phyloP scores from a whole-genome alignment of 2,329 filamentous ascomycete genomes.

The Lasiodiplodia theobromae region DNA sequence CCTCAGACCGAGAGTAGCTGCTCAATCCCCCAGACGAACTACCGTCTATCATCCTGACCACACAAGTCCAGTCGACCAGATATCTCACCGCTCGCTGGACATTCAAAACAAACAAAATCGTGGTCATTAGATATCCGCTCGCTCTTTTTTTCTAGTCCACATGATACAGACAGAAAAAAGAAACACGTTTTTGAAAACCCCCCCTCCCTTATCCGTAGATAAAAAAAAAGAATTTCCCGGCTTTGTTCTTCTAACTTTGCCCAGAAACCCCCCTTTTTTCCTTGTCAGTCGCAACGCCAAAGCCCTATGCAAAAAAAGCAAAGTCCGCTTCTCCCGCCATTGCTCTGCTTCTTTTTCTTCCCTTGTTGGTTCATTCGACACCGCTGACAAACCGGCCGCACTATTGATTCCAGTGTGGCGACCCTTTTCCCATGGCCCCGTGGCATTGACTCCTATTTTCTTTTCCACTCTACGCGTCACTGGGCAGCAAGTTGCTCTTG shows the following conservation, averaged over 20 bases:
- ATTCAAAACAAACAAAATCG: not conserved
- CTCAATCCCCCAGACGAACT: not conserved
- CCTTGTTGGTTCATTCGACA: not conserved
- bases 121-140: conserved; percentile 22
- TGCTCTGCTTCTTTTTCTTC: conserved; percentile 1
- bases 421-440: not conserved
- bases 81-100: not conserved
- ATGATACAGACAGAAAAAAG: not conserved
- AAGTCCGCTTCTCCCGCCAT: not conserved
- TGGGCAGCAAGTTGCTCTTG: conserved; percentile 70
- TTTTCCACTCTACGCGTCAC: conserved; percentile 48
- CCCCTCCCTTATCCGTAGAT: not conserved
- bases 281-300: conserved; percentile 19
- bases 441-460: not conserved
- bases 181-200: not conserved
- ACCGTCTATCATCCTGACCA: conserved; percentile 1
- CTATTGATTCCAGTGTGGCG: not conserved
- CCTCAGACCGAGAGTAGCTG: not conserved
- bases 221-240: not conserved
- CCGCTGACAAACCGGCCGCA: not conserved
- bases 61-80: not conserved
- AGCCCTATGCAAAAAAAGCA: conserved; percentile 26
- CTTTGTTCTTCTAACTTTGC: conserved; percentile 11
- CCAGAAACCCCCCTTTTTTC: conserved; percentile 9
- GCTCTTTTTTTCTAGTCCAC: conserved; percentile 16